phyloP scores from a whole-genome alignment of 148 eudicot species.

The Rhododendron mucronatum region DNA sequence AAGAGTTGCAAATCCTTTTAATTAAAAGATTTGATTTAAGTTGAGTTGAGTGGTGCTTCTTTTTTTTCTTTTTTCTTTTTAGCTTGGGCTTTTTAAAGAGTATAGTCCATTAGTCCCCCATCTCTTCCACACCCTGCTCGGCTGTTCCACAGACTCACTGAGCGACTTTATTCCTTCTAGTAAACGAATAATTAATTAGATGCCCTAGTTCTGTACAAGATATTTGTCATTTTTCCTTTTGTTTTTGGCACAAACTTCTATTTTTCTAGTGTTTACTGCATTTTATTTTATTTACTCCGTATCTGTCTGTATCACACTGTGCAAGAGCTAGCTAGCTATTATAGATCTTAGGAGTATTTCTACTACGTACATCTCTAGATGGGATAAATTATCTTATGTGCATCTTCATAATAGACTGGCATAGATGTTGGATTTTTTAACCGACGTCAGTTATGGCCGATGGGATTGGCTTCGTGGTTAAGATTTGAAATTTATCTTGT shows the following conservation, averaged over 20 bases:
- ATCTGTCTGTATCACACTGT: background rate
- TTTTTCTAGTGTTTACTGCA: background rate
- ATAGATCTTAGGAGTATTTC: too few relatives aligned
- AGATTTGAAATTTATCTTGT: too few relatives aligned
- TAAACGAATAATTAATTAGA: background rate
- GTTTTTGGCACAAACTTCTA: background rate
- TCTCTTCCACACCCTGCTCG: background rate
- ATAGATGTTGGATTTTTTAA: background rate
- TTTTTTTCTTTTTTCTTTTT: too few relatives aligned
- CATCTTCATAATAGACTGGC: background rate
- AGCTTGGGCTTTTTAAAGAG: too few relatives aligned
- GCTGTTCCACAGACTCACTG: too few relatives aligned
- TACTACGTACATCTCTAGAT: background rate
- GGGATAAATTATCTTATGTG: background rate
- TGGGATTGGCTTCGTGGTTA: too few relatives aligned
- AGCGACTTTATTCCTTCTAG: background rate
- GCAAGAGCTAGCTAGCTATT: background rate
- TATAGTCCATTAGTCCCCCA: too few relatives aligned
- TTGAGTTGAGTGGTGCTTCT: too few relatives aligned
- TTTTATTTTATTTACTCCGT: too few relatives aligned
- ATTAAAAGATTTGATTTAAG: too few relatives aligned
- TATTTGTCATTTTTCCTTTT: background rate
- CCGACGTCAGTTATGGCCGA: too few relatives aligned
- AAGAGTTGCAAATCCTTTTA: too few relatives aligned
- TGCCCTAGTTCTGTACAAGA: background rate